Percentiles rank a stretch among this genome's conserved stretches.
These are phyloP conservation scores for Pestalotiopsis sp. DNA, from an alignment of 2,329 filamentous ascomycete species.

Conservation along the genomic window DNA sequence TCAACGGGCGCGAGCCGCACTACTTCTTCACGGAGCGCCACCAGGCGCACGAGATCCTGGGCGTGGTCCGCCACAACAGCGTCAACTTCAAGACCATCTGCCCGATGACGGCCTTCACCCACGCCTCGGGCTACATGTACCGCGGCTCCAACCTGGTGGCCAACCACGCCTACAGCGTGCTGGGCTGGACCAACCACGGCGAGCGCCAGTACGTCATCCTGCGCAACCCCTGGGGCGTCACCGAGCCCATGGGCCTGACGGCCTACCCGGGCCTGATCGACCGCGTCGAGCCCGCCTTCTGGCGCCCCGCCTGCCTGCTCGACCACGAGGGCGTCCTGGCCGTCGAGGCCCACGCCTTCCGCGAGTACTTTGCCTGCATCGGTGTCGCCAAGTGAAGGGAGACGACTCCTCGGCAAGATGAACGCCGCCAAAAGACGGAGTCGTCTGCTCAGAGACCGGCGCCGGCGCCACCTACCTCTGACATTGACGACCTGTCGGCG, in stretches of 20 bases:
- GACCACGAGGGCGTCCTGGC: constrained; percentile 40
- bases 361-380: constrained; percentile 38
- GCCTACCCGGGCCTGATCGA: constrained; percentile 42
- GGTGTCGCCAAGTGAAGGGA: constrained; percentile 28
- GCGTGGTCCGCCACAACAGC: constrained; percentile 40
- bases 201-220: constrained; percentile 43
- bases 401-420: not conserved
- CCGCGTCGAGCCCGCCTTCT: constrained; percentile 38
- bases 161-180: constrained; percentile 48
- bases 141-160: constrained; percentile 45
- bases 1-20: constrained; percentile 40
- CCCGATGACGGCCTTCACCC: constrained; percentile 44
- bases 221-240: constrained; percentile 47
- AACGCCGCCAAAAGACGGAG: not conserved
- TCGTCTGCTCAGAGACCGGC: not conserved
- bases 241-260: constrained; percentile 42
- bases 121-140: constrained; percentile 39
- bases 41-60: constrained; percentile 36
- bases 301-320: constrained; percentile 39
- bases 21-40: constrained; percentile 39
- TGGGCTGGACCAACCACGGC: constrained; percentile 38
- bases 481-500: not conserved
- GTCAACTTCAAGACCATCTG: constrained; percentile 47
- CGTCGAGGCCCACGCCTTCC: constrained; percentile 37
- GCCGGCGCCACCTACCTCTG: not conserved